Base-by-base conservation (phyloP, 495 filamentous ascomycete genomes). In the Daldinia caldariorum region DNA sequence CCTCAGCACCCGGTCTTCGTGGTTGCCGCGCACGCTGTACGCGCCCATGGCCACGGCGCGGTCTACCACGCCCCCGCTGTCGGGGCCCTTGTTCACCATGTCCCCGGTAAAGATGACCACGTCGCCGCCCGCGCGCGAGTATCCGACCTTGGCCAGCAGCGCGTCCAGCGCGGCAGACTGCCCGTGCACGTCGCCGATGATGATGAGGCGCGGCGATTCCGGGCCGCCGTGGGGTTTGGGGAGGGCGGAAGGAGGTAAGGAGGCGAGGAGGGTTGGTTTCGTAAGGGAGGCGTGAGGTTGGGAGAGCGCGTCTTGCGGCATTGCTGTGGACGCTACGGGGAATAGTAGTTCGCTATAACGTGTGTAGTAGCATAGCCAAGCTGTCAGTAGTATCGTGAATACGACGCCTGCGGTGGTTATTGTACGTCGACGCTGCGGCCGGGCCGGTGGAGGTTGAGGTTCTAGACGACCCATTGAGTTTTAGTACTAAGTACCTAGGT, bases 121-220 rank as follows among this genome's bases (percentile, higher is more conserved):
- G 78, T 99, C 95, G 18, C 76, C 80, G 0, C 78, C 71, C 14
- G 77, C 66, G 13, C 74, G 49, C 45, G 91, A 79, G 77, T 92
- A 97, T 2, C 83, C 73, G 5, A 91, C 80, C 71, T 94, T 89
- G 1, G 82, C 68, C 12, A 99, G 83, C 6, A 99, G 84, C 13
- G 79, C 74, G 45, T 85, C 77, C 70, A 97, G 82, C 60, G 91
- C 85, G 22, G 83, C 67, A 53, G 86, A 85, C 74, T 94, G 94
- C 6, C 94, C 94, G 83, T 98, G 94, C 4, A 97, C 91, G 81
- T 98, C 94, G 10, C 94, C 94, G 35, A 98, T 82, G 53, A 97
- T 74, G 8, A 98, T 79, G 22, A 98, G 81, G 0, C 81, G 72
- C 53, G 71, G 65, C 35, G 51, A 26, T 62, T 37, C 18, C 1